Evolutionary conservation across 2,329 filamentous ascomycete species (phyloP).

Genomic region (Calonectria pseudoreteaudii): DNA sequence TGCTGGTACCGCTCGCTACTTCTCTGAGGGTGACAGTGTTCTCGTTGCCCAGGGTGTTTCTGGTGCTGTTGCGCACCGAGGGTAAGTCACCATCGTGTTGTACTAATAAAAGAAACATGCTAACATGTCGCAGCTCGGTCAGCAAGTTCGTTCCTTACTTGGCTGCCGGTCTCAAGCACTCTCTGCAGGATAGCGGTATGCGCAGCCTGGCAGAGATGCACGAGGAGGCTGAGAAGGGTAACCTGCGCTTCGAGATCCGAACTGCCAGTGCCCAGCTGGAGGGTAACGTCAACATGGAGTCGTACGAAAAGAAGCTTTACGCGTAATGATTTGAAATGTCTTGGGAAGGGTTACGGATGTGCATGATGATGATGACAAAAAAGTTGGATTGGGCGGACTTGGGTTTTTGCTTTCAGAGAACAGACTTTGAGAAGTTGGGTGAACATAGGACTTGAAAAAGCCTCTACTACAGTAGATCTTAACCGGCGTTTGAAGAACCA

Average conservation of each 20-base stretch:
- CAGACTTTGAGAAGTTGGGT: constrained; percentile 28
- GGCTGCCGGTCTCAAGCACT: constrained; percentile 95
- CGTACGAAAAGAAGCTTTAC: constrained; percentile 99
- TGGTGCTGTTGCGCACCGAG: constrained; percentile 83
- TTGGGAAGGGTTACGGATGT: constrained; percentile 23
- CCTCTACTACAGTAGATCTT: constrained; percentile 41
- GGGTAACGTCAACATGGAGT: constrained; percentile 98
- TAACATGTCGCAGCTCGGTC: constrained; percentile 71
- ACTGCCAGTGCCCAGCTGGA: constrained; percentile 96
- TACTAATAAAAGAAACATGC: constrained; percentile 24
- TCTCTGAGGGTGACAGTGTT: constrained; percentile 95
- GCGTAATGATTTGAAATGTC: constrained; percentile 66
- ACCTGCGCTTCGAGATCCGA: constrained; percentile 91
- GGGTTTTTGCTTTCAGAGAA: constrained; percentile 33
- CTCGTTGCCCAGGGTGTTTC: constrained; percentile 97
- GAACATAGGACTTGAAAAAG: constrained; percentile 33
- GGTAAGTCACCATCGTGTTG: constrained; percentile 54
- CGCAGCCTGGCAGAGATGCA: constrained; percentile 84
- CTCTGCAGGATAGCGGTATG: constrained; percentile 93
- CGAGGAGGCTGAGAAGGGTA: constrained; percentile 77
- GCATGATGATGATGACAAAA: constrained; percentile 27
- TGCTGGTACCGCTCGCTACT: constrained; percentile 96
- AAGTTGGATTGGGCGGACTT: constrained; percentile 27
- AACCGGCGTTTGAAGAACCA: constrained; percentile 45
- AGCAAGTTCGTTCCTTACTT: constrained; percentile 97